These are phyloP conservation scores for Tetrapisispora fleetii DNA, from an alignment of 805 yeast genomes.

Conservation along the genomic window DNA sequence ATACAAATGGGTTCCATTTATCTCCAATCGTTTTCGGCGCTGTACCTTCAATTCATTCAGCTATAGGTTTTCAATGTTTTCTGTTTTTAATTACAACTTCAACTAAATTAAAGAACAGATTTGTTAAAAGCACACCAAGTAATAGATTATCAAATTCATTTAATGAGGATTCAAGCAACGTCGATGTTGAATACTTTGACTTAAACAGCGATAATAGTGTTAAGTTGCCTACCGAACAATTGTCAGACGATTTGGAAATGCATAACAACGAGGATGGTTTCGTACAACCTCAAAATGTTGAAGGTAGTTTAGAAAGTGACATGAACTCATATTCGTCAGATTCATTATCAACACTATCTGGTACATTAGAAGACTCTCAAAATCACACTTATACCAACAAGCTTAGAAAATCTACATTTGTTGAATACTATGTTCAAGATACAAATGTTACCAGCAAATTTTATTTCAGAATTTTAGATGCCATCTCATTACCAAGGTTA, in stretches of 20 bases:
- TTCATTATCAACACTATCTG: background rate
- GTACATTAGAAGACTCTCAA: background rate
- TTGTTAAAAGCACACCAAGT: slow-evolving; percentile 1
- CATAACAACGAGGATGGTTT: background rate
- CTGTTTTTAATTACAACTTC: slow-evolving; percentile 35
- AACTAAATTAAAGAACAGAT: slow-evolving; percentile 17
- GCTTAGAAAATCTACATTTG: background rate
- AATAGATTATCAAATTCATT: background rate
- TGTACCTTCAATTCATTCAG: slow-evolving; percentile 52
- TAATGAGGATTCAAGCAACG: background rate
- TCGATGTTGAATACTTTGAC: slow-evolving; percentile 1
- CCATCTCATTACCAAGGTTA: slow-evolving; percentile 22
- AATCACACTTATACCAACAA: background rate
- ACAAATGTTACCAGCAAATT: slow-evolving; percentile 9
- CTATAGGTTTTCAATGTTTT: slow-evolving; percentile 48
- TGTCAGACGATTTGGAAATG: background rate
- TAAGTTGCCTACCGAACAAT: background rate
- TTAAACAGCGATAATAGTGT: background rate
- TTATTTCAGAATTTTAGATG: slow-evolving; percentile 18
- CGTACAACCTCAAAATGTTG: background rate
- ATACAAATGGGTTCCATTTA: slow-evolving; percentile 53
- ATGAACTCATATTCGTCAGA: background rate
- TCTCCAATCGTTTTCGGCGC: slow-evolving; percentile 65
- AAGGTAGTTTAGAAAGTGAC: background rate
- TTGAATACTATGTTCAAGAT: slow-evolving; percentile 11